phyloP scores from a whole-genome alignment of 2,329 filamentous ascomycete species.

The Byssochlamys sp. region DNA sequence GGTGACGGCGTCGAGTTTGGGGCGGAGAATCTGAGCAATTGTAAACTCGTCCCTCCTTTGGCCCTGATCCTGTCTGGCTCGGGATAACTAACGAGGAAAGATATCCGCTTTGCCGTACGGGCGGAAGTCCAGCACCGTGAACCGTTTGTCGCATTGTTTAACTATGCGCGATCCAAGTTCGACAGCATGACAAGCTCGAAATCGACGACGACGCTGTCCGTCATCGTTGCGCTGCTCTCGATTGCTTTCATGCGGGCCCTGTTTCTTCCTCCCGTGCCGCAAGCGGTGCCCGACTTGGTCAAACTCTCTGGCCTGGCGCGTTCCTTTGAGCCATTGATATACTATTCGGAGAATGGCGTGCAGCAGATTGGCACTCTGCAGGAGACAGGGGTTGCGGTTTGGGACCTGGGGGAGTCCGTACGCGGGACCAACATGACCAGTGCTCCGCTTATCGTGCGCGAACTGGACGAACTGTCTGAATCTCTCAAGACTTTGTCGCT shows the following conservation, averaged over 20 bases:
- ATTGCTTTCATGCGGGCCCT: conserved; percentile 57
- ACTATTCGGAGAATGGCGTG: conserved; percentile 83
- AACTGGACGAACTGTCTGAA: conserved; percentile 76
- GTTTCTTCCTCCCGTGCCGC: conserved; percentile 57
- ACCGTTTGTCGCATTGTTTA: conserved; percentile 65
- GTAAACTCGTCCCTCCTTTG: conserved; percentile 32
- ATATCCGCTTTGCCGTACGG: conserved; percentile 77
- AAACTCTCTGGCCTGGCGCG: conserved; percentile 83
- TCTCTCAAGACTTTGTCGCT: conserved; percentile 73
- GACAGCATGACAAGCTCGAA: conserved; percentile 58
- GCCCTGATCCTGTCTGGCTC: conserved; percentile 17
- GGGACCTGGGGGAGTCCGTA: conserved; percentile 87
- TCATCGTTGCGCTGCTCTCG: conserved; percentile 54
- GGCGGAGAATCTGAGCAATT: conserved; percentile 39
- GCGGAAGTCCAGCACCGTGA: conserved; percentile 83
- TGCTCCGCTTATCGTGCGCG: conserved; percentile 71
- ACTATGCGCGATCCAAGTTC: conserved; percentile 52
- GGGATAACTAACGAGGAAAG: conserved; percentile 41
- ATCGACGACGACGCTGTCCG: conserved; percentile 54
- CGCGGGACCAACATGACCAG: conserved; percentile 84
- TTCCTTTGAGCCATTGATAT: conserved; percentile 87
- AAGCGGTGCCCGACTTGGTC: conserved; percentile 70
- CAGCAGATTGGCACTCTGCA: conserved; percentile 79
- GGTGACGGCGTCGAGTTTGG: conserved; percentile 29
- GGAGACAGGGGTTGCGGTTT: conserved; percentile 84